These are phyloP conservation scores for Gaeumannomyces sp. DNA, from an alignment of 2,329 filamentous ascomycete genomes.

Conservation along the genomic window DNA sequence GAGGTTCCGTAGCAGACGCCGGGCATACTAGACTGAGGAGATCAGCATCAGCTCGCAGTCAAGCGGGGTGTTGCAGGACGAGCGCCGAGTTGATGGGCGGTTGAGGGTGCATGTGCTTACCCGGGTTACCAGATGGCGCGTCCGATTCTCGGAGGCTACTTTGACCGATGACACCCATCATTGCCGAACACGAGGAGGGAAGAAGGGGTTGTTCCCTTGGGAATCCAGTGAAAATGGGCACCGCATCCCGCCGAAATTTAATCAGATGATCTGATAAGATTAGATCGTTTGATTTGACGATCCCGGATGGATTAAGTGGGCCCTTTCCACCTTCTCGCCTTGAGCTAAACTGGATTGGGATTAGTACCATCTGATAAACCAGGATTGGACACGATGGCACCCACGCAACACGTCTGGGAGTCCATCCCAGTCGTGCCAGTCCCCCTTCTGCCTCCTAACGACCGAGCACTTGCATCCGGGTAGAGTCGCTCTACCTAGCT, in stretches of 20 bases:
- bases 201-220: too few relatives aligned
- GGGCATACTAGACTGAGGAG: too few relatives aligned
- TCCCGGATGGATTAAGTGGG: neutral
- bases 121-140: too few relatives aligned
- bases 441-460: neutral
- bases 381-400: neutral
- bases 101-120: too few relatives aligned
- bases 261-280: constrained; percentile 20
- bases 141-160: too few relatives aligned
- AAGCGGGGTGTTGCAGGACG: too few relatives aligned
- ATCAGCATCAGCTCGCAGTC: too few relatives aligned
- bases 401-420: neutral
- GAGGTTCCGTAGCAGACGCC: too few relatives aligned
- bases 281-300: constrained; percentile 10
- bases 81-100: too few relatives aligned
- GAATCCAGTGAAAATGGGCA: too few relatives aligned
- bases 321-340: neutral
- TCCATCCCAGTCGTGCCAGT: neutral
- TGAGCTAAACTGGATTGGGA: neutral
- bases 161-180: too few relatives aligned
- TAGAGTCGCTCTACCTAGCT: neutral
- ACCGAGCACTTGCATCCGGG: neutral
- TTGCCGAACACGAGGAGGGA: too few relatives aligned
- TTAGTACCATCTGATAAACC: constrained; percentile 2
- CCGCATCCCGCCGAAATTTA: neutral